These are phyloP conservation scores for Kurtzmaniella natalensis DNA, from an alignment of 1,139 yeast genomes.

Conservation along the genomic window DNA sequence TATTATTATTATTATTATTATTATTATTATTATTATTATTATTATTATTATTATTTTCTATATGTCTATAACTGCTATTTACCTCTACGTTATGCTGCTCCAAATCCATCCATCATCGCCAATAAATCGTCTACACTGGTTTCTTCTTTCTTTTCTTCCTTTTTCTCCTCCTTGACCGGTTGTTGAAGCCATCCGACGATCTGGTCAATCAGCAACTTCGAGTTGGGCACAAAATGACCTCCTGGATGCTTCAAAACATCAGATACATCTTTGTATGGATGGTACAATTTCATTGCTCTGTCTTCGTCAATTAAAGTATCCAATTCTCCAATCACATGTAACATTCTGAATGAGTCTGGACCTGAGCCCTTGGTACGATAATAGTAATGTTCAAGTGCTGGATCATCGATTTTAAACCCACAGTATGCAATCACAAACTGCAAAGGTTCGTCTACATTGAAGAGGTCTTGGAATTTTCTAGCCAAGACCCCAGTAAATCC, in stretches of 20 bases:
- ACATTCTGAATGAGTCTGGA: constrained; percentile 30
- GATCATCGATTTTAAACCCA: constrained; percentile 61
- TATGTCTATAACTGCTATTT: too few species aligned
- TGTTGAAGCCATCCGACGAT: constrained; percentile 52
- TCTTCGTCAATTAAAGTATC: constrained; percentile 87
- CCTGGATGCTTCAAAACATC: constrained; percentile 69
- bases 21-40: too few species aligned
- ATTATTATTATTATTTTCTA: too few species aligned
- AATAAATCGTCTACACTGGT: constrained; percentile 31
- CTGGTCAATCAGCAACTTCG: constrained; percentile 54
- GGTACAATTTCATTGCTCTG: constrained; percentile 54
- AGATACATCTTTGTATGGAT: constrained; percentile 44
- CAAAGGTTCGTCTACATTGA: constrained; percentile 25
- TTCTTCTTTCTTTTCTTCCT: constrained; percentile 15
- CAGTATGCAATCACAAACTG: constrained; percentile 73
- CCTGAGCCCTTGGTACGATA: constrained; percentile 16
- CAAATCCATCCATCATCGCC: constrained; percentile 36
- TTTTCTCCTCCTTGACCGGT: constrained; percentile 12
- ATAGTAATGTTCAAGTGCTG: constrained; percentile 36
- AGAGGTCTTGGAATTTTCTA: constrained; percentile 26
- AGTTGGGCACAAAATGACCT: constrained; percentile 82
- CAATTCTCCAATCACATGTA: constrained; percentile 81
- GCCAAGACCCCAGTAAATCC: constrained; percentile 46
- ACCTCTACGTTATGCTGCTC: constrained; percentile 16
- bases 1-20: too few species aligned